These are phyloP conservation scores for Colletotrichum eleusines DNA, from an alignment of 2,329 filamentous ascomycete genomes.

Conservation along the genomic window DNA sequence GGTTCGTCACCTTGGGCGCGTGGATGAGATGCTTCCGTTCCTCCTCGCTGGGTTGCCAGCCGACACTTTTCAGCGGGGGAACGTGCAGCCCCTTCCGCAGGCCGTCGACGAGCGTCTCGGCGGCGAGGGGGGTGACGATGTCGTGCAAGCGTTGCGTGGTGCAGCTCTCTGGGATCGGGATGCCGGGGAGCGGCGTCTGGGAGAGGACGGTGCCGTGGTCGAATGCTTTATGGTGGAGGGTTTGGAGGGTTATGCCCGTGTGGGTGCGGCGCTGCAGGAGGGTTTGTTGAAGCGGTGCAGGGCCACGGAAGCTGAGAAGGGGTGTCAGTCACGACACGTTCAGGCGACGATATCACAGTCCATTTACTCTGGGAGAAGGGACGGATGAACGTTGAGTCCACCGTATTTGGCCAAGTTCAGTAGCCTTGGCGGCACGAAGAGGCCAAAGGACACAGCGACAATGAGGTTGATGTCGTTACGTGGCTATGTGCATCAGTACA, in stretches of 20 bases:
- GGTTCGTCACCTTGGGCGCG: conserved; percentile 79
- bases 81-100: conserved; percentile 75
- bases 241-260: conserved; percentile 89
- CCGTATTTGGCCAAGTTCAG: conserved; percentile 80
- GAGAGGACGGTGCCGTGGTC: conserved; percentile 83
- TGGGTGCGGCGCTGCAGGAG: conserved; percentile 70
- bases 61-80: conserved; percentile 63
- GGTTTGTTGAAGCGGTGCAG: conserved; percentile 89
- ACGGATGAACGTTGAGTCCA: conserved; percentile 94
- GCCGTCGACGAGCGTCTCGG: conserved; percentile 75
- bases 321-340: conserved; percentile 9
- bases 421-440: conserved; percentile 85
- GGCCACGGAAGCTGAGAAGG: conserved; percentile 76
- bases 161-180: conserved; percentile 60
- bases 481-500: conserved; percentile 56
- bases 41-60: conserved; percentile 45
- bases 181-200: conserved; percentile 72
- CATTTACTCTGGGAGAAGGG: conserved; percentile 82
- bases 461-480: conserved; percentile 79
- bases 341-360: conserved; percentile 3
- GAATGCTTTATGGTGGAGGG: conserved; percentile 80
- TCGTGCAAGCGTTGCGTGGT: conserved; percentile 57
- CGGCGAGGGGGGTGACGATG: conserved; percentile 73
- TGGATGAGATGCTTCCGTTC: conserved; percentile 52
- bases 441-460: conserved; percentile 92